Evolutionary conservation across 163 green algal genomes (phyloP).

Genomic region (Scenedesmus sp.): DNA sequence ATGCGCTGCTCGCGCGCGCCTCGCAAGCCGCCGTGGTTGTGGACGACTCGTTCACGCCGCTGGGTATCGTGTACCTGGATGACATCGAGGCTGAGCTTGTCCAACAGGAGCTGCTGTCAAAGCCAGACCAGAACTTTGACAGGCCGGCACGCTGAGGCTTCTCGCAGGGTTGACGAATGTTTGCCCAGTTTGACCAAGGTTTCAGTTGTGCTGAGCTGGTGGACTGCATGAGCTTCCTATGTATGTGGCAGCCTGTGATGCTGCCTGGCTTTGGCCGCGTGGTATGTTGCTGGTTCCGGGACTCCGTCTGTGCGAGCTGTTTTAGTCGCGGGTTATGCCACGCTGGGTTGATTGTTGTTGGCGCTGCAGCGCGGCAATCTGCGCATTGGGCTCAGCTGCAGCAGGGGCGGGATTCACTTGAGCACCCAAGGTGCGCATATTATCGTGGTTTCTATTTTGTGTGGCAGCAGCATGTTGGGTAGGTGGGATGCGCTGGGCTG

Average conservation of each 20-base stretch:
- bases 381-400: too few species aligned
- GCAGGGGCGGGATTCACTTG: neutral
- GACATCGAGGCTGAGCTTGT: constrained; percentile 67
- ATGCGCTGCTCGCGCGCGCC: constrained; percentile 51
- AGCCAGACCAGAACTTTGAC: constrained; percentile 70
- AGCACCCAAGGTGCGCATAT: neutral
- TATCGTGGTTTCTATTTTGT: neutral
- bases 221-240: neutral
- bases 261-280: neutral
- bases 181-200: neutral
- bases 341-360: too few species aligned
- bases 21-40: constrained; percentile 65
- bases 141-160: neutral
- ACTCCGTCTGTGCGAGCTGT: neutral
- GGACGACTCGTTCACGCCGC: constrained; percentile 71
- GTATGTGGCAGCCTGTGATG: neutral
- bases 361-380: neutral
- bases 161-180: neutral
- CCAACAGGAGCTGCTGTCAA: constrained; percentile 54
- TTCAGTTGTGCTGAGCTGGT: neutral
- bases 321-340: neutral
- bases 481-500: neutral
- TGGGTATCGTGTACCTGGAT: constrained; percentile 70
- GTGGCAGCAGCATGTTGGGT: neutral
- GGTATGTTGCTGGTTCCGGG: neutral